Evolutionary conservation across 2,329 filamentous ascomycete genomes (phyloP), one percentile per base, ranked within the genome.

Genomic region (Alternaria burnsii): DNA sequence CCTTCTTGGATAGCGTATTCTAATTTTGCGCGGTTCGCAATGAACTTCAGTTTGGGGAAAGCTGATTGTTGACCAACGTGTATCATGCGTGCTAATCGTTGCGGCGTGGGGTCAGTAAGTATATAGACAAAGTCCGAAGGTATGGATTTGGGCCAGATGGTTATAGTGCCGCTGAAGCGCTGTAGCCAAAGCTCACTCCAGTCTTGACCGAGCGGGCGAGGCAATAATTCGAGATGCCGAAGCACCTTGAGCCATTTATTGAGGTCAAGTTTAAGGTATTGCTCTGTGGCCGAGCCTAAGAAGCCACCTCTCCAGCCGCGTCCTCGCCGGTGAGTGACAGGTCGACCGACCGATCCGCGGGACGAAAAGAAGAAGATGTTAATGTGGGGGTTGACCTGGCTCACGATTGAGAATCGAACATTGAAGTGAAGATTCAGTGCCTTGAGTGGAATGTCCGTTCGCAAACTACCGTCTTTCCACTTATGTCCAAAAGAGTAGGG

Each of bases 291-390:
- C 7, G 91, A 94, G 64, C 95, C 94, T 14, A 99, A 85, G 80
- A 97, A 99, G 1, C 95, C 95, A 40, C 95, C 95, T 54, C 95
- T 90, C 95, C 95, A 99, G 57, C 95, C 95, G 47, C 93, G 91
- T 5, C 95, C 95, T 69, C 91, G 90, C 55, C 95, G 91, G 78
- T 99, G 95, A 0, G 94, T 97, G 18, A 98, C 95, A 10, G 95
- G 95, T 53, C 92, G 89, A 5, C 95, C 95, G 10, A 98, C 94
- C 0, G 91, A 91, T 12, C 95, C 95, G 32, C 95, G 88, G 0
- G 94, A 97, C 30, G 91, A 95, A 83, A 98, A 99, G 86, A 99
- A 98, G 85, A 99, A 99, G 28, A 98, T 88, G 73, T 97, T 98
- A 79, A 99, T 94, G 77, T 99, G 95, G 2, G 95, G 95, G 77